Conservation (phyloP, 2,329 filamentous ascomycete genomes). For the Sclerotinia spermophila region DNA sequence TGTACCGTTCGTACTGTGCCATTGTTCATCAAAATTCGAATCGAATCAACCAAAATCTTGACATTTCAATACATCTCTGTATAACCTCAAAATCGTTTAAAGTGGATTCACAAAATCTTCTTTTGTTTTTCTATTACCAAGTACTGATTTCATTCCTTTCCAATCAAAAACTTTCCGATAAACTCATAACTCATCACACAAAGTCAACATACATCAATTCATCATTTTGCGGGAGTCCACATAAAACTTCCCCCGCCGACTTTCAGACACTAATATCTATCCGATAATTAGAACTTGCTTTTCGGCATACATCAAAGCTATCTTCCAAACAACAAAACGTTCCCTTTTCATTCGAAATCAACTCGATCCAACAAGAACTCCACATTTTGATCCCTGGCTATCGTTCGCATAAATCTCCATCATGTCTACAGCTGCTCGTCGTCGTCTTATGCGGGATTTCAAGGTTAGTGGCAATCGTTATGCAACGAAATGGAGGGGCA, state of each 20-base stretch:
- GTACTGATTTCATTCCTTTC: background rate
- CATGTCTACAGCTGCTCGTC: constrained; percentile 92
- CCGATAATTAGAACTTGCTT: constrained; percentile 4
- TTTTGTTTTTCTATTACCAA: background rate
- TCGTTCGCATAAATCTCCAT: constrained; percentile 25
- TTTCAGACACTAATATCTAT: constrained; percentile 12
- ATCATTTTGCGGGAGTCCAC: constrained; percentile 20
- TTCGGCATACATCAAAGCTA: background rate
- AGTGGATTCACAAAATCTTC: background rate
- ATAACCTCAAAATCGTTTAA: background rate
- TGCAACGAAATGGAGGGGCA: constrained; percentile 11
- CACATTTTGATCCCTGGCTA: background rate
- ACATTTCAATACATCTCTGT: background rate
- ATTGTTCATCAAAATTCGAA: background rate
- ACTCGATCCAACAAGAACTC: constrained; percentile 1
- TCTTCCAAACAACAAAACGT: background rate
- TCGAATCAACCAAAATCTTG: background rate
- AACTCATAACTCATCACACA: background rate
- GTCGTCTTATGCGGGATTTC: constrained; percentile 98
- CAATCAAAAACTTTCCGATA: background rate
- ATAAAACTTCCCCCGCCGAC: constrained; percentile 20
- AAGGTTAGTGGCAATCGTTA: constrained; percentile 61
- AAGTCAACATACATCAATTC: background rate
- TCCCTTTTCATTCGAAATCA: background rate
- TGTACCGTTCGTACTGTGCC: background rate